These are phyloP conservation scores for Xerocomellus dryophilus DNA, from an alignment of 768 basidiomycete genomes.

Conservation along the genomic window DNA sequence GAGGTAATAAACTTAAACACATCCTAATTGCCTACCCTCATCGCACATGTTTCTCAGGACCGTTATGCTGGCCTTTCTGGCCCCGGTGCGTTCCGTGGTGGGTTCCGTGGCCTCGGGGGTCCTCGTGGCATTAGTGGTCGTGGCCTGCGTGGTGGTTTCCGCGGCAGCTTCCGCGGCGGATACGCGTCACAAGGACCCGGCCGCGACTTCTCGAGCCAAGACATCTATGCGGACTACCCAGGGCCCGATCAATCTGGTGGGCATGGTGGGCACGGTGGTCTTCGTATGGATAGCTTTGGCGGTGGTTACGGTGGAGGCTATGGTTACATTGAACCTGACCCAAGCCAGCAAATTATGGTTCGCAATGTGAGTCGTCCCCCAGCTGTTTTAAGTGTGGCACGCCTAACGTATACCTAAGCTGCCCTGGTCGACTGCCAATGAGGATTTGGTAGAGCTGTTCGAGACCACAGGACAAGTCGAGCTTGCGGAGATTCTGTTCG, in stretches of 20 bases:
- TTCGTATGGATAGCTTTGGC: slow-evolving; percentile 37
- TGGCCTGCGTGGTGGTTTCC: slow-evolving; percentile 18
- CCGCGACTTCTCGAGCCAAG: slow-evolving; percentile 81
- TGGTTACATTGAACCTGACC: slow-evolving; percentile 62
- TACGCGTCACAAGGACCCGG: slow-evolving; percentile 47
- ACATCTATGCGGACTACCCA: slow-evolving; percentile 89
- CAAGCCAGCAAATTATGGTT: slow-evolving; percentile 97
- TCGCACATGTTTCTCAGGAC: slow-evolving; percentile 48
- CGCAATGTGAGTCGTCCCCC: slow-evolving; percentile 76
- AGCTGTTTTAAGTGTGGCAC: not conserved
- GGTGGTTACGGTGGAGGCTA: slow-evolving; percentile 40
- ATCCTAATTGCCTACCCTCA: not conserved
- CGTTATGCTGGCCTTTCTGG: slow-evolving; percentile 86
- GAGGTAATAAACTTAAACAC: slow-evolving; percentile 53
- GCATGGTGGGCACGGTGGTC: slow-evolving; percentile 30
- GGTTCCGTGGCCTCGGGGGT: slow-evolving; percentile 54
- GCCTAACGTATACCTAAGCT: slow-evolving; percentile 47
- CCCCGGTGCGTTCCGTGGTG: slow-evolving; percentile 53
- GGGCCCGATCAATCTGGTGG: slow-evolving; percentile 70
- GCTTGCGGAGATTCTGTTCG: slow-evolving; percentile 91
- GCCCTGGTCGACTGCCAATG: slow-evolving; percentile 98
- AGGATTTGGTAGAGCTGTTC: slow-evolving; percentile 96
- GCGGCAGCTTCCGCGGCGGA: slow-evolving; percentile 49
- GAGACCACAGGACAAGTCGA: slow-evolving; percentile 97
- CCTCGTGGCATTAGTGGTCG: slow-evolving; percentile 26